A percentile compares a stretch with the other conserved stretches of the same genome.
Evolutionary conservation across 2,329 filamentous ascomycete genomes (phyloP).

Genomic region (Nectriaceae sp.): DNA sequence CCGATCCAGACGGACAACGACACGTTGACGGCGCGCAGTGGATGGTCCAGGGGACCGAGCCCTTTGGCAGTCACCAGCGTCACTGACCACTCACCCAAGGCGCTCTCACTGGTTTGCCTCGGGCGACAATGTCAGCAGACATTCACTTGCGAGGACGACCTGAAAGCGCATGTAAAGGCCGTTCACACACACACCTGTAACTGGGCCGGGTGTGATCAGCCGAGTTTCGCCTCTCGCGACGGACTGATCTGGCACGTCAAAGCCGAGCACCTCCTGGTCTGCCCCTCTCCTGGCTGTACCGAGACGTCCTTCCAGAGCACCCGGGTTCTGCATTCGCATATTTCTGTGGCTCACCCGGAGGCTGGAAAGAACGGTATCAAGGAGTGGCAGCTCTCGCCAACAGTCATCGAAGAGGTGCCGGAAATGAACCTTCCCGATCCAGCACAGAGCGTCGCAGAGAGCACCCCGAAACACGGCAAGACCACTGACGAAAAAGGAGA

Average conservation of each 20-base stretch:
- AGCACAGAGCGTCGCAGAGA: not conserved
- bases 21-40: constrained; percentile 15
- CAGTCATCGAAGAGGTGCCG: not conserved
- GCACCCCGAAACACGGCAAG: constrained; percentile 10
- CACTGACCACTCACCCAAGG: constrained; percentile 9
- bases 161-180: constrained; percentile 27
- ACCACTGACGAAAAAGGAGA: not conserved
- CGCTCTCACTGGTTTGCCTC: constrained; percentile 30
- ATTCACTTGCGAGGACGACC: constrained; percentile 25
- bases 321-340: constrained; percentile 39
- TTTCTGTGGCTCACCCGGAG: constrained; percentile 37
- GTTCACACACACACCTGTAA: constrained; percentile 38
- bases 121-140: constrained; percentile 28
- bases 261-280: constrained; percentile 44
- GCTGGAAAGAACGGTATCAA: constrained; percentile 16
- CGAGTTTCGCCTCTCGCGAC: constrained; percentile 38
- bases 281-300: constrained; percentile 40
- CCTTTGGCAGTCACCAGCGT: constrained; percentile 19
- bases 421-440: not conserved
- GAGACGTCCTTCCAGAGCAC: constrained; percentile 37
- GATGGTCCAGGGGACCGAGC: constrained; percentile 26
- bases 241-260: constrained; percentile 47
- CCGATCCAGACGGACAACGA: constrained; percentile 34
- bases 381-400: constrained; percentile 31
- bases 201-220: constrained; percentile 40